These are phyloP conservation scores for Alloteropsis semialata DNA, from an alignment of 176 grass and related monocot genomes.

Conservation along the genomic window DNA sequence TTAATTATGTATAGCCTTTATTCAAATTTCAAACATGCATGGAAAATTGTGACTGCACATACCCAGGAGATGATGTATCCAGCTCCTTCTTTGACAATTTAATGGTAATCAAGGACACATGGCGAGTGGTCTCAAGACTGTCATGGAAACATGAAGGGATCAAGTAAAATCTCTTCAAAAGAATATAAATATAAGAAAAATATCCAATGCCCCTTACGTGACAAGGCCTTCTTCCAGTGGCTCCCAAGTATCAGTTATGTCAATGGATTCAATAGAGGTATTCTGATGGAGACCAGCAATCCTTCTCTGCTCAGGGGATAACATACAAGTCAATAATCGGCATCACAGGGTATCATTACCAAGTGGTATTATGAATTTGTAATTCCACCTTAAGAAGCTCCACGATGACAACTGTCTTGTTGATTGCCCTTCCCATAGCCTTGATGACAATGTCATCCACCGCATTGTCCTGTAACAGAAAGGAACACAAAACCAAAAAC, in stretches of 20 bases:
- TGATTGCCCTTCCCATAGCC: slow-evolving; percentile 77
- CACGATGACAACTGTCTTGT: slow-evolving; percentile 58
- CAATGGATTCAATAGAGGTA: slow-evolving; percentile 51
- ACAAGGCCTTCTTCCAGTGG: slow-evolving; percentile 72
- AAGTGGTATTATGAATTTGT: neutral
- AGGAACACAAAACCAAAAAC: neutral
- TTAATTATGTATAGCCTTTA: neutral
- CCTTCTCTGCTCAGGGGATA: slow-evolving; percentile 50
- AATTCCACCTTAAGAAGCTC: slow-evolving; percentile 64
- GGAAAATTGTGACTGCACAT: neutral
- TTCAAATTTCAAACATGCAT: neutral
- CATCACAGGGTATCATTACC: neutral
- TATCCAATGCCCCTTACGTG: slow-evolving; percentile 23
- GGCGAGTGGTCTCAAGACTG: slow-evolving; percentile 72
- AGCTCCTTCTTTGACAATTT: slow-evolving; percentile 79
- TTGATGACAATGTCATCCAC: slow-evolving; percentile 53
- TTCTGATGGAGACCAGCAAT: slow-evolving; percentile 68
- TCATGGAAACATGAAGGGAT: neutral
- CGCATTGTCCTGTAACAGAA: slow-evolving; percentile 29
- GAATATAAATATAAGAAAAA: neutral
- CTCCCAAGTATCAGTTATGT: slow-evolving; percentile 81
- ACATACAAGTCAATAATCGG: neutral
- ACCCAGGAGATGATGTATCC: slow-evolving; percentile 63
- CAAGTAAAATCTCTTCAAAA: neutral
- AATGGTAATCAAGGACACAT: slow-evolving; percentile 71